Evolutionary conservation across 2,329 filamentous ascomycete genomes (phyloP), one percentile per base, ranked within the genome.

Genomic region (Neofusicoccum kwambonambiense): DNA sequence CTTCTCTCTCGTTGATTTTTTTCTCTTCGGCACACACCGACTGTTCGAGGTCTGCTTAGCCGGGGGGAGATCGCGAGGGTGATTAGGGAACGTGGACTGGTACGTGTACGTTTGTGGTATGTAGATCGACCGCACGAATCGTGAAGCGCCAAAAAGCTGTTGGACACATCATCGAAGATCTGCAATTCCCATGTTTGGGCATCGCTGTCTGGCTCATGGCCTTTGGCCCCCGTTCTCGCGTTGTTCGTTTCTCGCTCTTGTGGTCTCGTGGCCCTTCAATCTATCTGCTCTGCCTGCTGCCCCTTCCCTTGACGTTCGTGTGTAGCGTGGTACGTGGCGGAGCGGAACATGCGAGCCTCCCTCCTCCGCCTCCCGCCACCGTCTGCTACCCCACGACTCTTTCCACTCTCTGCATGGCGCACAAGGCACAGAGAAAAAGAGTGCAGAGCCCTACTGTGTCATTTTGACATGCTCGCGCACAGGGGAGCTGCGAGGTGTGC

Each of bases 241-340:
- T 5, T 51, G 3, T 19, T 11, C 15, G 11, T 22, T 22, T 6
- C 35, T 42, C 7, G 4, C 19, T 8, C 50, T 7, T 34, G 5
- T 49, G 45, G 27, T 34, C 22, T 11, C 6, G 37, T 49, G 17
- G 17, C 19, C 5, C 9, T 11, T 27, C 39, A 17, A 22, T 22
- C 35, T 17, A 17, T 13, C 35, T 27, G 35, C 19, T 17, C 27
- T 22, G 3, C 6, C 15, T 3, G 9, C 6, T 19, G 17, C 15
- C 39, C 54, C 22, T 44, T 45, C 39, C 37, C 15, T 45, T 58
- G 54, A 58, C 54, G 54, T 58, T 44, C 34, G 39, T 58, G 54
- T 58, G 54, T 58, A 58, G 54, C 54, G 54, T 58, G 13, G 54
- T 34, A 58, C 54, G n/a, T 27, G 27, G 50, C 5, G 35, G 22